Evolutionary conservation across 2,329 filamentous ascomycete genomes (phyloP).

Genomic region (Juglanconis sp.): DNA sequence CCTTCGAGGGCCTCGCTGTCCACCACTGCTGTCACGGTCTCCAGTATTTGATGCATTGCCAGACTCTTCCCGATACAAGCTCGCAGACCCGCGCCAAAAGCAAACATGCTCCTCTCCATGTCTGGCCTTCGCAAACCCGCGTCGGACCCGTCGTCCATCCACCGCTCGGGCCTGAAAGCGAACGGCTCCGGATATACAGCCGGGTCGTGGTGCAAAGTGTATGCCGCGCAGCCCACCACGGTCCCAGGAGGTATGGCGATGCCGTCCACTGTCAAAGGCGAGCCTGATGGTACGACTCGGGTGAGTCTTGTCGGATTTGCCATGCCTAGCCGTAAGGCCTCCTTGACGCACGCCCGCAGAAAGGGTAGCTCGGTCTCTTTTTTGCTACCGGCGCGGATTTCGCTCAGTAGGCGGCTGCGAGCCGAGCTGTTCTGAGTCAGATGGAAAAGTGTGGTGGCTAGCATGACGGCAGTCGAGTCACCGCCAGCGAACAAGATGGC

Average conservation of each 20-base stretch:
- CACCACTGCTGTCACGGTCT: background rate
- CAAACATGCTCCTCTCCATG: slow-evolving; percentile 14
- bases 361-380: slow-evolving; percentile 46
- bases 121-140: background rate
- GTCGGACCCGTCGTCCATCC: slow-evolving; percentile 11
- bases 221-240: slow-evolving; percentile 63
- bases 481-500: slow-evolving; percentile 45
- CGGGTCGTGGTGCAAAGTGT: slow-evolving; percentile 45
- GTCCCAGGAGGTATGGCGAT: slow-evolving; percentile 52
- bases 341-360: slow-evolving; percentile 21
- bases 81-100: slow-evolving; percentile 22
- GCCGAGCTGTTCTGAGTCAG: slow-evolving; percentile 51
- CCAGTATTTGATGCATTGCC: slow-evolving; percentile 15
- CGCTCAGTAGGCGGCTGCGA: slow-evolving; percentile 44
- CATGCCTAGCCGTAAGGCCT: slow-evolving; percentile 21
- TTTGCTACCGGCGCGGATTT: slow-evolving; percentile 40
- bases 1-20: slow-evolving; percentile 4
- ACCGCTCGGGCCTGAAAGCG: slow-evolving; percentile 22
- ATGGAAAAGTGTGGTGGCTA: slow-evolving; percentile 53
- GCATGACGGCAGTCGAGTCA: slow-evolving; percentile 50
- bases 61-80: slow-evolving; percentile 23
- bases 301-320: slow-evolving; percentile 20
- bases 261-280: slow-evolving; percentile 42
- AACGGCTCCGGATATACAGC: slow-evolving; percentile 19
- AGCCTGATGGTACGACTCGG: slow-evolving; percentile 2